Evolutionary conservation across 129 eudicot genomes (phyloP).

Genomic region (Oenanthe sinensis): DNA sequence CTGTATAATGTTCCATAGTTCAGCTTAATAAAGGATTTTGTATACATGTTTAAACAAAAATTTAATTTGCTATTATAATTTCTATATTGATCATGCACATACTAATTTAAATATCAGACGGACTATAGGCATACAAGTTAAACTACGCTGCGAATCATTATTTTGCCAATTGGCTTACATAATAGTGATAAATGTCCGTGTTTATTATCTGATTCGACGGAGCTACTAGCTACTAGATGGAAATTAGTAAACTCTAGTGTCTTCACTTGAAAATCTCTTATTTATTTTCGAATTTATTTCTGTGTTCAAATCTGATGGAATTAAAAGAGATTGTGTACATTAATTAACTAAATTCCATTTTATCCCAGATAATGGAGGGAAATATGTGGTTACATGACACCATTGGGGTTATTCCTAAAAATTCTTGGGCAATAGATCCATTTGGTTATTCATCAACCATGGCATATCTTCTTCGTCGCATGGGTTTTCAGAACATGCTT

Average conservation of each 20-base stretch:
- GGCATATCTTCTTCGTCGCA: constrained; percentile 99
- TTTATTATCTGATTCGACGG: neutral
- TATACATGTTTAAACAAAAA: neutral
- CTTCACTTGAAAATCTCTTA: neutral
- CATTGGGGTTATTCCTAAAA: constrained; percentile 79
- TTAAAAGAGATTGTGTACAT: neutral
- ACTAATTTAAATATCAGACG: neutral
- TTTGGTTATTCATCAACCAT: constrained; percentile 95
- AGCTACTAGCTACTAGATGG: neutral
- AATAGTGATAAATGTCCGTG: neutral
- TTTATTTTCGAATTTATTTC: neutral
- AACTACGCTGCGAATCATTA: neutral
- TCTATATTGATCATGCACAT: neutral
- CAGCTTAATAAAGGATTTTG: neutral
- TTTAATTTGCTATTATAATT: neutral
- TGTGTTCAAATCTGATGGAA: neutral
- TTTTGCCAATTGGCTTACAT: neutral
- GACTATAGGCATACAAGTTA: neutral
- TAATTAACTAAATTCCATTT: neutral
- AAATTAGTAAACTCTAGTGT: neutral
- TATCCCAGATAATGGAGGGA: constrained; percentile 76
- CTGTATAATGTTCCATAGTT: neutral
- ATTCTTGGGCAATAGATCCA: constrained; percentile 98
- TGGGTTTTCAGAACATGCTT: constrained; percentile 99
- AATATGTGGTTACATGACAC: constrained; percentile 97